Base-by-base conservation (phyloP, 2,329 filamentous ascomycete species). In the Cladophialophora bantiana region DNA sequence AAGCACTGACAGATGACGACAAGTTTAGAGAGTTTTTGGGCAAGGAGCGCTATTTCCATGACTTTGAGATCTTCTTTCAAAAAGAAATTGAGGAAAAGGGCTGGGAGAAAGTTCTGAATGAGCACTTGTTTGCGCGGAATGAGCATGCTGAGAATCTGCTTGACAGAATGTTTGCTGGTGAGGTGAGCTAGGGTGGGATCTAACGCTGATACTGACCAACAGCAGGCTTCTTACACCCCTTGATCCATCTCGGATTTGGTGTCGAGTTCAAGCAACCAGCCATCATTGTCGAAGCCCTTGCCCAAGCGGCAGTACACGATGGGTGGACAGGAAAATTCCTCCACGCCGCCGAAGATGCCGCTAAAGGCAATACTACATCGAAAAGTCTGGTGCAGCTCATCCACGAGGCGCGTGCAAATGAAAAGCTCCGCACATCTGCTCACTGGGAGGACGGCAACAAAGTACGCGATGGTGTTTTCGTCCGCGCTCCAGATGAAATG, bases 241-340 rank as follows among this genome's bases (percentile, higher is more conserved):
- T 94, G 34, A 93, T 96, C 68, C 91, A 95, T 76, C 83, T 94
- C n/a, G 90, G 91, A 66, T 93, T 91, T 74, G 92, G 90, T 10
- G 76, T 96, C 40, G 92, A 95, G 75, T 94, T 91, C 81, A 73
- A 83, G 4, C 91, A 94, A 75, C 90, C 91, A 1, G 89, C 88
- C 36, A 87, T 95, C 67, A 84, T 96, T 20, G 90, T 91, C 7
- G 87, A 93, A 78, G 92, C 83, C 1, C 84, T 96, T 7, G 91
- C 92, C 1, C 89, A 94, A 79, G 84, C 90, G 0, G 86, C 89
- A 9, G 86, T 90, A 2, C 91, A 94, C 74, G 77, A 82, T 26
- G 40, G 59, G 12, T 72, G 65, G 70, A 64, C 64, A 1, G 66
- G 36, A 13, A 52, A 56, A 38, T 73, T 70, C 65, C 63, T 74